These are phyloP conservation scores for Anaeramoeba flamelloides DNA, from an alignment of 78 protist species.

Conservation along the genomic window DNA sequence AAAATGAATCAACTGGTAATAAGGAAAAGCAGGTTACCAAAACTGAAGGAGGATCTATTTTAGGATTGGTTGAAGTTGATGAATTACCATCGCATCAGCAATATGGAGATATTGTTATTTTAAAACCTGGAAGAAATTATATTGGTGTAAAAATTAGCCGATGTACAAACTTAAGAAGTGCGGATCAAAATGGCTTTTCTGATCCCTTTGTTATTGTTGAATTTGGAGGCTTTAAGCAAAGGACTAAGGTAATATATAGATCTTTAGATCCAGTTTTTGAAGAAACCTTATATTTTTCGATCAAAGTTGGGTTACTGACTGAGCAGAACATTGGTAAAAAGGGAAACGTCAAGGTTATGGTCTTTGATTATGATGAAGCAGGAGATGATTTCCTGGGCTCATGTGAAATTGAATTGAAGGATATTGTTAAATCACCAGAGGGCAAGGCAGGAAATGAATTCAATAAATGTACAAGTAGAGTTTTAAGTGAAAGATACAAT, in stretches of 20 bases:
- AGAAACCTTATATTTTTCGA: not conserved
- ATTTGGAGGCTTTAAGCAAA: not conserved
- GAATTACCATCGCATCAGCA: not conserved
- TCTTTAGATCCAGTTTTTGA: not conserved
- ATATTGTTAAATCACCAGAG: not conserved
- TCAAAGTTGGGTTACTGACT: not conserved
- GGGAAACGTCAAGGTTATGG: not conserved
- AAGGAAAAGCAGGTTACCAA: not conserved
- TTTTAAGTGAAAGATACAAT: no score
- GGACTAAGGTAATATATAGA: not conserved
- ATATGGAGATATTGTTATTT: not conserved
- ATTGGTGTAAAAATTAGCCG: not conserved
- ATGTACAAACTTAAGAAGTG: not conserved
- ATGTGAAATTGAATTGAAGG: not conserved
- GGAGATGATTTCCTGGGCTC: not conserved
- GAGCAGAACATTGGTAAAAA: not conserved
- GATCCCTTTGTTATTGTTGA: not conserved
- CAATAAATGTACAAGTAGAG: not conserved
- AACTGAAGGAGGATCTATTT: not conserved
- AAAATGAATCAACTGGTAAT: no score
- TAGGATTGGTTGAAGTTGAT: not conserved
- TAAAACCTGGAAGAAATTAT: not conserved
- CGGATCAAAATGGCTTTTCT: not conserved
- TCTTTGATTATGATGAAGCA: not conserved
- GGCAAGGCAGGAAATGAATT: not conserved